Percentiles rank a stretch among this genome's conserved stretches.
Evolutionary conservation across 1,284 basidiomycete species (phyloP).

Genomic region (Fomitiporia mediterranea): DNA sequence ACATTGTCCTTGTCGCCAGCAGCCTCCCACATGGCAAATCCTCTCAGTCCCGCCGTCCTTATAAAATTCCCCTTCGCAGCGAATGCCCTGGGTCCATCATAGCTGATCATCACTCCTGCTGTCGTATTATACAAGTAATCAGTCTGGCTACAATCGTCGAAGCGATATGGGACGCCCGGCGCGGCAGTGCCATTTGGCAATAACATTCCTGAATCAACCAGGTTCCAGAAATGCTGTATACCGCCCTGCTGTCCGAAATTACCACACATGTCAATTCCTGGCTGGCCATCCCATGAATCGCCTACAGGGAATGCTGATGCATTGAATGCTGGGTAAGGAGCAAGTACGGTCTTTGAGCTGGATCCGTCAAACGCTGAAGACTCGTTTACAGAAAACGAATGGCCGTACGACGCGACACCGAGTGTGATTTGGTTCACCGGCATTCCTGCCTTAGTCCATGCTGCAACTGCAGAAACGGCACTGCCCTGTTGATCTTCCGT

Average conservation of each 20-base stretch:
- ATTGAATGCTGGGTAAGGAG: conserved; percentile 49
- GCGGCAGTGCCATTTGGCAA: conserved; percentile 45
- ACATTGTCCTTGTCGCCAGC: conserved; percentile 55
- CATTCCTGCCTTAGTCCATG: conserved; percentile 78
- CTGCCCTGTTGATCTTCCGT: conserved; percentile 63
- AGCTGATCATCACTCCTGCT: conserved; percentile 53
- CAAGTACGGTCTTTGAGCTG: conserved; percentile 31
- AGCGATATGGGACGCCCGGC: conserved; percentile 45
- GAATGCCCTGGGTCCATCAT: conserved; percentile 55
- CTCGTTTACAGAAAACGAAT: conserved; percentile 48
- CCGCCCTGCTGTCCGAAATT: conserved; percentile 39
- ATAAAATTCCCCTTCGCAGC: conserved; percentile 58
- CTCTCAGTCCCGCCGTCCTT: conserved; percentile 44
- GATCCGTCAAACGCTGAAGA: conserved; percentile 36
- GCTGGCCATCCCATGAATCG: conserved; percentile 50
- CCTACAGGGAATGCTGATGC: conserved; percentile 41
- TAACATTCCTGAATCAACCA: conserved; percentile 52
- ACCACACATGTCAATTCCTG: conserved; percentile 53
- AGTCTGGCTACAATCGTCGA: conserved; percentile 64
- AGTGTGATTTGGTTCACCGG: conserved; percentile 74
- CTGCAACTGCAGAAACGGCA: conserved; percentile 64
- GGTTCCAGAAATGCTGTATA: conserved; percentile 51
- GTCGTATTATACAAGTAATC: conserved; percentile 59
- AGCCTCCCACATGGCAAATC: conserved; percentile 63
- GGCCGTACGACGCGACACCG: conserved; percentile 77